A percentile compares a stretch with the other conserved stretches of the same genome.
These are phyloP conservation scores for Annulohypoxylon truncatum DNA, from an alignment of 2,329 filamentous ascomycete species.

Conservation along the genomic window DNA sequence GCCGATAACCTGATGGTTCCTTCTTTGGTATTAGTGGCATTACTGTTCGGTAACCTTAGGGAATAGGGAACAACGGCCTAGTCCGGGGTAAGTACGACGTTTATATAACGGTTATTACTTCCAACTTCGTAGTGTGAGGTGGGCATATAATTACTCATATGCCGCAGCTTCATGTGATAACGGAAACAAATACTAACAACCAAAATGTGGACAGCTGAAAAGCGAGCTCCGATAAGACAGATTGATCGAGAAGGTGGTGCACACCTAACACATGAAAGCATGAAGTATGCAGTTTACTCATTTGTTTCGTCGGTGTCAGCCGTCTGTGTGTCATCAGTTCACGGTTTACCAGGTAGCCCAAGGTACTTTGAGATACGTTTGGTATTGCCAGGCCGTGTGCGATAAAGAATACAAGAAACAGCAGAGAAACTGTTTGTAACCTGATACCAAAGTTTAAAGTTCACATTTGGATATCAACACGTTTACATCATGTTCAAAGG, in stretches of 20 bases:
- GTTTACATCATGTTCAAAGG: not conserved
- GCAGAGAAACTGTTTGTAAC: constrained; percentile 13
- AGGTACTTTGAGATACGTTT: not conserved
- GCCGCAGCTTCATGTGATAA: too few relatives aligned
- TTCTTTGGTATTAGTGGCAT: constrained; percentile 18
- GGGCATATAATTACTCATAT: too few relatives aligned
- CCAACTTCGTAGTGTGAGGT: not conserved
- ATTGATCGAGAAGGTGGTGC: not conserved
- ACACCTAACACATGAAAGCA: constrained; percentile 10
- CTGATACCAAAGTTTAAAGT: not conserved
- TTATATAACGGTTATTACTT: constrained; percentile 1
- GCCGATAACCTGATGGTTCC: constrained; percentile 25
- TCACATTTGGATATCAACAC: not conserved
- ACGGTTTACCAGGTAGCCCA: constrained; percentile 34
- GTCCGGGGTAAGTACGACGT: not conserved
- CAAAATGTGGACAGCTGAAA: not conserved
- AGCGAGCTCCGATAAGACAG: not conserved
- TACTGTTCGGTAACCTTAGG: constrained; percentile 7
- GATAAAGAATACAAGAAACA: constrained; percentile 17
- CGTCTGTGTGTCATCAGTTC: constrained; percentile 29
- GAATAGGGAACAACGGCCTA: not conserved
- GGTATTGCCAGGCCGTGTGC: not conserved
- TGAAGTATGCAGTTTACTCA: constrained; percentile 15
- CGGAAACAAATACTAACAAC: not conserved
- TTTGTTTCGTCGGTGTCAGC: constrained; percentile 27